phyloP scores from a whole-genome alignment of 805 yeast species.

The Kodamaea sagamina region DNA sequence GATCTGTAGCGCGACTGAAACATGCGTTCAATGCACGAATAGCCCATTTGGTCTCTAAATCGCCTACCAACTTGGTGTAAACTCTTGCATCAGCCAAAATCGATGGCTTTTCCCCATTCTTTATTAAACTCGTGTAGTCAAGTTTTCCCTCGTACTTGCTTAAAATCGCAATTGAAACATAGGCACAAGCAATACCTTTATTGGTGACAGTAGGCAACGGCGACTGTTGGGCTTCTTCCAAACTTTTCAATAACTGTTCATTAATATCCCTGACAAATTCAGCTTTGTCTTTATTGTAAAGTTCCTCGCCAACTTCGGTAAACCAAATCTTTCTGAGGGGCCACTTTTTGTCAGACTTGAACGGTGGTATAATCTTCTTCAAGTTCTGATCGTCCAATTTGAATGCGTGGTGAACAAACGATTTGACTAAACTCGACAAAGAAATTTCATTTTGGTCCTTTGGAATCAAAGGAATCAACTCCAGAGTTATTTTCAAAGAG shows the following conservation, averaged over 20 bases:
- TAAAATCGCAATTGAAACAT: conserved; percentile 43
- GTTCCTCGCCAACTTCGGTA: conserved; percentile 44
- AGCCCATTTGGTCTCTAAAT: conserved; percentile 55
- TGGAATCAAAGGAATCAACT: conserved; percentile 51
- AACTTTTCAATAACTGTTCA: conserved; percentile 28
- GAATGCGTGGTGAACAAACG: conserved; percentile 50
- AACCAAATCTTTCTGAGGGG: conserved; percentile 71
- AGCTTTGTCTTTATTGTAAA: conserved; percentile 16
- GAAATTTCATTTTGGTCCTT: conserved; percentile 80
- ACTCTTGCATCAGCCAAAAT: conserved; percentile 50
- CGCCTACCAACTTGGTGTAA: conserved; percentile 48
- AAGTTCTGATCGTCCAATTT: conserved; percentile 14
- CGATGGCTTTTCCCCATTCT: conserved; percentile 48
- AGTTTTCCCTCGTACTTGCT: conserved; percentile 13
- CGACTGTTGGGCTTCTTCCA: conserved; percentile 47
- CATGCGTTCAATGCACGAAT: conserved; percentile 45
- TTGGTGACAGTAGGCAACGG: conserved; percentile 57
- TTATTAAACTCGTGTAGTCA: conserved; percentile 30
- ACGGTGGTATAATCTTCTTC: conserved; percentile 26
- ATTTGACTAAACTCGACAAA: conserved; percentile 48
- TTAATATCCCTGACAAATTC: conserved; percentile 17
- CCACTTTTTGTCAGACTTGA: conserved; percentile 61
- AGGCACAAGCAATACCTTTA: conserved; percentile 56
- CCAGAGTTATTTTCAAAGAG: conserved; percentile 37
- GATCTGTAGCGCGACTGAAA: conserved; percentile 18